Evolutionary conservation across 2,329 filamentous ascomycete genomes (phyloP).

Genomic region (Alternaria sp.): DNA sequence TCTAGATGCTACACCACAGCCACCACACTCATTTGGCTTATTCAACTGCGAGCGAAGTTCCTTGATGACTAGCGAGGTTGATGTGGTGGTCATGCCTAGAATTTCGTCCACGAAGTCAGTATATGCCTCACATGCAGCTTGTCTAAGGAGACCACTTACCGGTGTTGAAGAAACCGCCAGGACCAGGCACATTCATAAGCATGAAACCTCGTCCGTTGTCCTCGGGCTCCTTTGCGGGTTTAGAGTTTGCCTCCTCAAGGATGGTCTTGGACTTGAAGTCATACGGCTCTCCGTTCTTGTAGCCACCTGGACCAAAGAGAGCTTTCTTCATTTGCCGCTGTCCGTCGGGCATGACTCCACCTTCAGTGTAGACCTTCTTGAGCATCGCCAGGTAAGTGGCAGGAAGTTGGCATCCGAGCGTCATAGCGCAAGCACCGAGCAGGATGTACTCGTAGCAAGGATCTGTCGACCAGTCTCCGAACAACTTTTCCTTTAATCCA

Average conservation of each 20-base stretch:
- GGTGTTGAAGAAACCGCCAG: constrained; percentile 25
- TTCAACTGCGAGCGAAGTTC: constrained; percentile 28
- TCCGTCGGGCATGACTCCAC: constrained; percentile 23
- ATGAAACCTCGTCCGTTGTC: background rate
- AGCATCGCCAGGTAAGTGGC: constrained; percentile 22
- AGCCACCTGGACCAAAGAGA: constrained; percentile 28
- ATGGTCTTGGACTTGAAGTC: constrained; percentile 30
- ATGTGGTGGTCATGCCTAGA: constrained; percentile 18
- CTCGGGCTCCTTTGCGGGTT: too few relatives aligned
- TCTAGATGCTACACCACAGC: constrained; percentile 17
- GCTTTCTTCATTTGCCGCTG: constrained; percentile 31
- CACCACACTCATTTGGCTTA: constrained; percentile 23
- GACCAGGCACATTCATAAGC: constrained; percentile 24
- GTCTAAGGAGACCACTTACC: background rate
- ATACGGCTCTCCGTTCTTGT: constrained; percentile 27
- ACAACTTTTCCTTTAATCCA: constrained; percentile 5
- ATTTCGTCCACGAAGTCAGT: background rate
- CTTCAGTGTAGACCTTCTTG: constrained; percentile 29
- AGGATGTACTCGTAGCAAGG: constrained; percentile 31
- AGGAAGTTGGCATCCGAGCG: constrained; percentile 26
- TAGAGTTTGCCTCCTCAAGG: constrained; percentile 17
- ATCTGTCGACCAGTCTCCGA: constrained; percentile 14
- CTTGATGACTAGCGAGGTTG: constrained; percentile 24
- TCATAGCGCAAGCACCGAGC: constrained; percentile 32
- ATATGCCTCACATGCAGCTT: background rate